Evolutionary conservation across 352 stramenopile species (phyloP).

Genomic region (Phytopythium litorale): DNA sequence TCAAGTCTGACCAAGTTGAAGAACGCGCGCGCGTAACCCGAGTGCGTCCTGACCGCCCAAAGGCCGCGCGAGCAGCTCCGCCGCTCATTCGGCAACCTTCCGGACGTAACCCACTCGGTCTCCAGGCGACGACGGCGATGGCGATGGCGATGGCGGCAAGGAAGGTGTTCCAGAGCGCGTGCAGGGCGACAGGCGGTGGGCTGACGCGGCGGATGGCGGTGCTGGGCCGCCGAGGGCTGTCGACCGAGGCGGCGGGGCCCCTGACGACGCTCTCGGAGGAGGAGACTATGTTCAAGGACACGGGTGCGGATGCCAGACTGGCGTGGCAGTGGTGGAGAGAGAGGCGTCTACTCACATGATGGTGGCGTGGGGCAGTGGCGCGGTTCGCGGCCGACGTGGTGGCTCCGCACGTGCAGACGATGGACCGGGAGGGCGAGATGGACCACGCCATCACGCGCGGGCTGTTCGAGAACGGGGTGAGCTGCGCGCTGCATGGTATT

Average conservation of each 20-base stretch:
- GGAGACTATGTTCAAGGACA: conserved; percentile 69
- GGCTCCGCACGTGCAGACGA: conserved; percentile 84
- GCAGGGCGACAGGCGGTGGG: not conserved
- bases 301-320: conserved; percentile 10
- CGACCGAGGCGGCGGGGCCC: conserved; percentile 28
- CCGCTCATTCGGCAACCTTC: not conserved
- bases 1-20: too few species aligned
- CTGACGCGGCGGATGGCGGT: not conserved
- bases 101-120: not conserved
- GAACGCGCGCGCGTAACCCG: too few species aligned
- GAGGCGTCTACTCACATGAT: too few species aligned
- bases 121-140: not conserved
- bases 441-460: conserved; percentile 85
- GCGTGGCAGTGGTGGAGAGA: too few species aligned
- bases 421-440: conserved; percentile 92
- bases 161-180: not conserved
- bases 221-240: conserved; percentile 13
- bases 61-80: too few species aligned
- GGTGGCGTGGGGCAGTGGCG: conserved; percentile 19
- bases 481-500: conserved; percentile 7
- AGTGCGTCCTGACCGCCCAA: too few species aligned
- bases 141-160: not conserved
- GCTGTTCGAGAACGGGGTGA: conserved; percentile 90
- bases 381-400: conserved; percentile 87
- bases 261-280: conserved; percentile 63